These are phyloP conservation scores for Aspergillus pseudoglaucus DNA, from an alignment of 2,329 filamentous ascomycete genomes.

Conservation along the genomic window DNA sequence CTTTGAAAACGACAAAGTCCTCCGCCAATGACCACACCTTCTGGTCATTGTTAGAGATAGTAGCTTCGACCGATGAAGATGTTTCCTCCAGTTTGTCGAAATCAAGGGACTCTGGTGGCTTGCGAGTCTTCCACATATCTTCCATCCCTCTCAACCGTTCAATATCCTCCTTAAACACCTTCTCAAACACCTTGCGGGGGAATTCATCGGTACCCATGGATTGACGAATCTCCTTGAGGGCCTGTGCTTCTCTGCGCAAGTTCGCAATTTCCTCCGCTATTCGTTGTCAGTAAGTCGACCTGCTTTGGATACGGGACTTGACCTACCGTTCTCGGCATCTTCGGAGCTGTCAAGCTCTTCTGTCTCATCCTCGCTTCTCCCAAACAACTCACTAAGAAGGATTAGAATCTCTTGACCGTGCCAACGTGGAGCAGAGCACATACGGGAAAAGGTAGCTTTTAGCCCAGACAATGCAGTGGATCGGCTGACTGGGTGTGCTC, in stretches of 20 bases:
- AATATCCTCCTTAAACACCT: conserved; percentile 85
- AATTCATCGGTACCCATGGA: conserved; percentile 76
- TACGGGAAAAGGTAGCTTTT: conserved; percentile 89
- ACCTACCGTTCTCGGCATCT: conserved; percentile 68
- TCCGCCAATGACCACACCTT: conserved; percentile 73
- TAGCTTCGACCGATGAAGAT: conserved; percentile 45
- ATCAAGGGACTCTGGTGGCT: conserved; percentile 64
- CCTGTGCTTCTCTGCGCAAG: conserved; percentile 73
- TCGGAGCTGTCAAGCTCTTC: conserved; percentile 71
- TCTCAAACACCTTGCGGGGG: conserved; percentile 75
- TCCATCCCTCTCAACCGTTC: conserved; percentile 76
- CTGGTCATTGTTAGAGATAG: conserved; percentile 62
- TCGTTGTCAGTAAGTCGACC: conserved; percentile 12
- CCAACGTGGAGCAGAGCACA: conserved; percentile 2
- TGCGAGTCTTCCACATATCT: conserved; percentile 90
- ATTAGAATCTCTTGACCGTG: conserved; percentile 17
- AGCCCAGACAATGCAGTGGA: conserved; percentile 98
- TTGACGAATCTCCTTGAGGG: conserved; percentile 72
- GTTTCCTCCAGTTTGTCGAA: conserved; percentile 57
- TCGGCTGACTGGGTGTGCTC: conserved; percentile 90
- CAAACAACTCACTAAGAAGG: conserved; percentile 67
- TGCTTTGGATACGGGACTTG: conserved; percentile 9
- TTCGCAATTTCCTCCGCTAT: conserved; percentile 76
- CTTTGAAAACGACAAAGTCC: conserved; percentile 77
- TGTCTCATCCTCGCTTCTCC: conserved; percentile 78